Percentiles rank a stretch among this genome's conserved stretches.
These are phyloP conservation scores for Pseudocercospora musae DNA, from an alignment of 2,329 filamentous ascomycete genomes.

Conservation along the genomic window DNA sequence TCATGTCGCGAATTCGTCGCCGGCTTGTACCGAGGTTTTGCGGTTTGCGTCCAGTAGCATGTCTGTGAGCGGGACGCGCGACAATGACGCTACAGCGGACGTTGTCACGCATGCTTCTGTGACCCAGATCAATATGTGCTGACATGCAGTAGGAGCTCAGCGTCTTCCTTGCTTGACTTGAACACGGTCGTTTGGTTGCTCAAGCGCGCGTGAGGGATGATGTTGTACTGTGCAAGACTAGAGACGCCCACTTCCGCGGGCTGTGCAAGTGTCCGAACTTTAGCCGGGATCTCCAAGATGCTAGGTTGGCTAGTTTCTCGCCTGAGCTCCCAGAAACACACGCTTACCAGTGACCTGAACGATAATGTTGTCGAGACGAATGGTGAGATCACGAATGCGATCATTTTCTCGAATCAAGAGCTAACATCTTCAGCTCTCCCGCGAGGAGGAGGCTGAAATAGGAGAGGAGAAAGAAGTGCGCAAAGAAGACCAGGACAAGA, in stretches of 20 bases:
- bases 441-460: conserved; percentile 78
- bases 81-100: background rate
- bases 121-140: background rate
- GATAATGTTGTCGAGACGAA: conserved; percentile 15
- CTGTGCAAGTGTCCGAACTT: background rate
- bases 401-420: background rate
- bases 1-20: background rate
- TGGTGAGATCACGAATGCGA: conserved; percentile 4
- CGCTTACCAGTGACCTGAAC: background rate
- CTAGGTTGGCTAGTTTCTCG: background rate
- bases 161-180: background rate
- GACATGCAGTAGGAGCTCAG: background rate
- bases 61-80: background rate
- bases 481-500: conserved; percentile 96
- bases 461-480: conserved; percentile 88
- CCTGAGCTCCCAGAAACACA: background rate
- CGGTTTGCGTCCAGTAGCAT: background rate
- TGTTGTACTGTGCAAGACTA: background rate
- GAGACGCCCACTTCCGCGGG: background rate
- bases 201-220: background rate
- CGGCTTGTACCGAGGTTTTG: background rate
- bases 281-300: background rate
- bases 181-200: background rate
- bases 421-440: conserved; percentile 65
- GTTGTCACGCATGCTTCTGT: background rate